These are phyloP conservation scores for Macrophomina phaseolina DNA, from an alignment of 2,329 filamentous ascomycete species.

Conservation along the genomic window DNA sequence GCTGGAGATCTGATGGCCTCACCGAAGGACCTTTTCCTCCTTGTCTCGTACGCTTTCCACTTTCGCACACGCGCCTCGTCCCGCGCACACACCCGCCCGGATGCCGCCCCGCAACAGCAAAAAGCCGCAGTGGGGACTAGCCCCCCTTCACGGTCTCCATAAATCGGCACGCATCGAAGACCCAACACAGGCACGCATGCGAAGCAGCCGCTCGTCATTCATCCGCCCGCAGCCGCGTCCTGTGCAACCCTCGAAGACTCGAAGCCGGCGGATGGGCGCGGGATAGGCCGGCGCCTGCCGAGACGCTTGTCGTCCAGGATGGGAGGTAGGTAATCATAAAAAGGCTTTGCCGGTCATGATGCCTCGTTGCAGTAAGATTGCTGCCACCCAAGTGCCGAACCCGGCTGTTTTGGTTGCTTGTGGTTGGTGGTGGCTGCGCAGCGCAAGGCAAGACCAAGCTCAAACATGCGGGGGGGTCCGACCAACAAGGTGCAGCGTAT, in stretches of 20 bases:
- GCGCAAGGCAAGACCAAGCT: neutral
- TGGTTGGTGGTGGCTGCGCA: slow-evolving; percentile 8
- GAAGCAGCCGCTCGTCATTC: neutral
- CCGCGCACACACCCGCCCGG: neutral
- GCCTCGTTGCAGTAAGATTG: slow-evolving; percentile 11
- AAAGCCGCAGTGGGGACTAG: slow-evolving; percentile 17
- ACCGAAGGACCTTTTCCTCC: neutral
- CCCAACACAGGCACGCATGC: neutral
- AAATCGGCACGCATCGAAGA: slow-evolving; percentile 5
- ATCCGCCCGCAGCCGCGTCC: slow-evolving; percentile 17
- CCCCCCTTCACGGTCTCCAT: neutral
- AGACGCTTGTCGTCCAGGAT: neutral
- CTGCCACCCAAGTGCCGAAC: neutral
- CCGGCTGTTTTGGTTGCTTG: neutral
- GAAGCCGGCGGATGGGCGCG: slow-evolving; percentile 5
- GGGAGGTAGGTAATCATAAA: neutral
- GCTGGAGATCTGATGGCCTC: neutral
- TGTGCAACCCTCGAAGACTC: neutral
- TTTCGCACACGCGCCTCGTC: neutral
- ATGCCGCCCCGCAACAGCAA: slow-evolving; percentile 19
- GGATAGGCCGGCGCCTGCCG: slow-evolving; percentile 22
- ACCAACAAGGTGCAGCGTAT: neutral
- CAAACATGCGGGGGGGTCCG: neutral
- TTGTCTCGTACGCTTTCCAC: neutral
- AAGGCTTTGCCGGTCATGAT: neutral